Evolutionary conservation across 2,329 filamentous ascomycete species (phyloP), one percentile per base, ranked within the genome.

Genomic region (Diplodia scrobiculata): DNA sequence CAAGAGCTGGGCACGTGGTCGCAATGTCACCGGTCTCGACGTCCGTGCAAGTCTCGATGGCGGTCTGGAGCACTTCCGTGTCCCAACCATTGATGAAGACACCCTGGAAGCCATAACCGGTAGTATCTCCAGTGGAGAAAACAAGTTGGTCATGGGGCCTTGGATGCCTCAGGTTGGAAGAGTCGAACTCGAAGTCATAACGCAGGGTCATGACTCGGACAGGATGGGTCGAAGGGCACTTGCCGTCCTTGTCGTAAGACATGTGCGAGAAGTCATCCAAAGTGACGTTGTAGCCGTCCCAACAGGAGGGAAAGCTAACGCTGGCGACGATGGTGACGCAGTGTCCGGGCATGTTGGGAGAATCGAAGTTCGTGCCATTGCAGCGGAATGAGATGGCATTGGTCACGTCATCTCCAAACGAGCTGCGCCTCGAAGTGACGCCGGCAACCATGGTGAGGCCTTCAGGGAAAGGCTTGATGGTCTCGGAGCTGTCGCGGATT

Each of bases 401-500:
- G 58, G 81, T 80, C 62, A 83, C 82, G 50, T 84, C 84, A 55
- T 80, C 80, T 51, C 77, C 74, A n/a, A 38, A 58, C 11, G 27
- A 47, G 38, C 29, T 58, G 50, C 36, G 10, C 19, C 51, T 80
- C 73, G 75, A 81, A 13, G 86, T 78, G 72, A 91, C 80, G 60
- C 91, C 91, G 68, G 84, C 86, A 66, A 93, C 72, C 81, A 94
- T 91, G 73, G 87, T 86, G 70, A 94, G 83, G 19, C 88, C 89
- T 9, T 83, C 73, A 11, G 90, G 91, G 79, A 92, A 93, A 14
- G 89, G 82, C 70, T 84, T 82, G 73, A 91, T 84, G 25, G 87
- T 81, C 71, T 91, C 88, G 0, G 9, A 17, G 70, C 86, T 85
- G 50, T 79, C 14, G 36, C n/a, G 45, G 45, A 36, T n/a, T 36